Evolutionary conservation across 371 early-diverging fungal genomes (phyloP).

Genomic region (Dinochytrium kinnereticum): DNA sequence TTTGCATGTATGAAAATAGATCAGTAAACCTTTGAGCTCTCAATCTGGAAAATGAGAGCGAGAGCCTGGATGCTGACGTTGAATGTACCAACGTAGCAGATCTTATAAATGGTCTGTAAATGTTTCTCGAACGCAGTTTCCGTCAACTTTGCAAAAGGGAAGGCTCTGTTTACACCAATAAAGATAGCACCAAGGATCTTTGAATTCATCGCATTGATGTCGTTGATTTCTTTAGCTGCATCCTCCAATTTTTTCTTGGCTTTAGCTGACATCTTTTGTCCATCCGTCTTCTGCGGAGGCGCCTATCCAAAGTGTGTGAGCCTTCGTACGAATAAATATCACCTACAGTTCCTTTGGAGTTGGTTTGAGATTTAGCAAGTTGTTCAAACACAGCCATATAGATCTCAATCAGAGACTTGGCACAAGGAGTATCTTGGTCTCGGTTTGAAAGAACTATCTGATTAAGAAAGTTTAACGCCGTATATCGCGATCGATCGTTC

Average conservation of each 20-base stretch:
- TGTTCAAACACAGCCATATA: conserved; percentile 91
- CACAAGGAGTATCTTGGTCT: conserved; percentile 66
- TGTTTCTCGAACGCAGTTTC: conserved; percentile 79
- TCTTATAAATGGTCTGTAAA: conserved; percentile 83
- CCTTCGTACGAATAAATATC: neutral
- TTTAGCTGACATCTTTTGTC: conserved; percentile 4
- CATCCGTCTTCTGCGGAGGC: conserved; percentile 22
- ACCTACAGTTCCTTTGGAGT: neutral
- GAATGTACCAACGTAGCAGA: conserved; percentile 86
- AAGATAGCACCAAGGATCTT: conserved; percentile 91
- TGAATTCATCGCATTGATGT: conserved; percentile 67
- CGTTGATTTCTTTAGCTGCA: conserved; percentile 50
- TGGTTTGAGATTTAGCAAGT: conserved; percentile 53
- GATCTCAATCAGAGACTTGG: conserved; percentile 82
- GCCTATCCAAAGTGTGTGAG: neutral
- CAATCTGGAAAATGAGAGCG: conserved; percentile 82
- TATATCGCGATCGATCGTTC: conserved; percentile 77
- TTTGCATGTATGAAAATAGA: conserved; percentile 11
- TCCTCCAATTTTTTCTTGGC: conserved; percentile 16
- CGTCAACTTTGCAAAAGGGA: conserved; percentile 86
- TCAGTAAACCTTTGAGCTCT: conserved; percentile 21
- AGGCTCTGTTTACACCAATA: conserved; percentile 95
- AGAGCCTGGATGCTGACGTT: conserved; percentile 92
- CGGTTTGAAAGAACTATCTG: conserved; percentile 82
- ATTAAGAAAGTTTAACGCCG: conserved; percentile 85